These are phyloP conservation scores for Alternaria metachromatica DNA, from an alignment of 2,329 filamentous ascomycete species.

Conservation along the genomic window DNA sequence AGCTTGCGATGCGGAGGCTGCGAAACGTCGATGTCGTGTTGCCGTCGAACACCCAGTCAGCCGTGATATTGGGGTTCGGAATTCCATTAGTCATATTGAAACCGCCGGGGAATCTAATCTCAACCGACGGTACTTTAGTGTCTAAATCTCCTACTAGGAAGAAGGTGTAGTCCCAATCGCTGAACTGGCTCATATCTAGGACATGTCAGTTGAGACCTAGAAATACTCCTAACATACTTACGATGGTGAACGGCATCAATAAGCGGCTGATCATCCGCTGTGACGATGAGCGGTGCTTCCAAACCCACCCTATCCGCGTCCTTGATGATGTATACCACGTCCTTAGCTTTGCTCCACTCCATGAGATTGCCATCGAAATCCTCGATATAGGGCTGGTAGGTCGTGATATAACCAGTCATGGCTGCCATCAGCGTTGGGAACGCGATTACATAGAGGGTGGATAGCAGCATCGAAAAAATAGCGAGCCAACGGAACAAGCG, in stretches of 20 bases:
- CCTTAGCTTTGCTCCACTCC: slow-evolving; percentile 23
- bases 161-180: background rate
- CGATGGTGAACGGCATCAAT: slow-evolving; percentile 18
- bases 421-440: slow-evolving; percentile 49
- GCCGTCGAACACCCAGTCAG: background rate
- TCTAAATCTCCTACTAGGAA: too few species aligned
- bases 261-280: slow-evolving; percentile 15
- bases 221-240: slow-evolving; percentile 11
- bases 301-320: slow-evolving; percentile 29
- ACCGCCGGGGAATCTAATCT: background rate
- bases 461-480: slow-evolving; percentile 39
- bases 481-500: slow-evolving; percentile 44
- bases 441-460: slow-evolving; percentile 42
- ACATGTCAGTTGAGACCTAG: background rate
- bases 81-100: background rate
- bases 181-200: background rate
- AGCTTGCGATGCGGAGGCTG: slow-evolving; percentile 1
- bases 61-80: background rate
- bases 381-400: slow-evolving; percentile 36
- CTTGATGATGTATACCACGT: slow-evolving; percentile 24
- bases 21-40: too few species aligned
- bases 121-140: too few species aligned
- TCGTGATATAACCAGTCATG: slow-evolving; percentile 50
- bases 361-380: slow-evolving; percentile 34
- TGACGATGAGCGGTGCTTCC: slow-evolving; percentile 18